Evolutionary conservation across 2,329 filamentous ascomycete species (phyloP), one percentile per base, ranked within the genome.

Genomic region (Fusarium sp.): DNA sequence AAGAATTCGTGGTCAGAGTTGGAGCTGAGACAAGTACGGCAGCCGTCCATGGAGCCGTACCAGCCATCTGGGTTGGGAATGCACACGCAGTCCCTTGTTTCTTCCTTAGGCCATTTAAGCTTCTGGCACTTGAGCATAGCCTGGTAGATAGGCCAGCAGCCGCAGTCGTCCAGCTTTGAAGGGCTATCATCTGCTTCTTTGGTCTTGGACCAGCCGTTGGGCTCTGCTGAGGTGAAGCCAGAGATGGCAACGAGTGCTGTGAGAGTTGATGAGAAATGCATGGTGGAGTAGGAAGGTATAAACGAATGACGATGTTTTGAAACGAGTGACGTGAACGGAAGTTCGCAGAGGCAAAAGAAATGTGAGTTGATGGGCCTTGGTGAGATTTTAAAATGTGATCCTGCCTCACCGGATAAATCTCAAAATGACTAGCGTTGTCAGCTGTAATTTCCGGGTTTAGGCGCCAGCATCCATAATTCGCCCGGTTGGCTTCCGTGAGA

Each of bases 61-160:
- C 72, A 74, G 3, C 72, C 72, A 20, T 74, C 71, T 0, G 72
- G 72, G 42, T 74, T 74, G 1, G 38, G 25, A 8, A 74, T 74
- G 22, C 72, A 74, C 9, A 72, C 71, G 7, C 71, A 74, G 15
- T 70, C 68, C 2, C 49, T 52, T 0, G 72, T 70, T 25, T 67
- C 38, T 7, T 54, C 68, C 7, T 69, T 55, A 7, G 65, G 58
- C 6, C 59, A 63, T 4, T 72, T 74, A 1, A 74, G 61, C n/a
- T 72, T 72, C 20, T 74, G 72, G 38, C 72, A 74, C 27, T 42
- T 42, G 12, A 72, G 62, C 13, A 74, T 74, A 5, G 71, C 65
- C 44, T 74, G 58, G 22, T 74, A 72, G 38, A 74, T 74, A n/a
- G 68, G 71, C 65, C 65, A 64, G 62, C 72, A 74, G 22, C 72